Evolutionary conservation across 441 rosid genomes (phyloP).

Genomic region (Erodium chrysanthum): DNA sequence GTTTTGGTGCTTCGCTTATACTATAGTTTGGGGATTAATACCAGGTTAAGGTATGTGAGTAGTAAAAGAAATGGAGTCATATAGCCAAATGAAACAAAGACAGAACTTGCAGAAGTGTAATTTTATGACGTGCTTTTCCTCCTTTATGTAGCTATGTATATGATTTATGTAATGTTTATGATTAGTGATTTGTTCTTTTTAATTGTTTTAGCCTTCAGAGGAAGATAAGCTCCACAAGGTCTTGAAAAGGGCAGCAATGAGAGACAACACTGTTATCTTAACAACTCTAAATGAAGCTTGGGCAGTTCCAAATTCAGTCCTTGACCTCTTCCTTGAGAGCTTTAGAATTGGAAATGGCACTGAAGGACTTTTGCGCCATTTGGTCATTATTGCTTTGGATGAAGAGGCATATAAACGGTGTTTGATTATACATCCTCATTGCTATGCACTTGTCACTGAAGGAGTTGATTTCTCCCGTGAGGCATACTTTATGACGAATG

Average conservation of each 20-base stretch:
- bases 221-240: constrained; percentile 24
- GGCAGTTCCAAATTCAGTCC: constrained; percentile 51
- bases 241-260: constrained; percentile 52
- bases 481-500: constrained; percentile 63
- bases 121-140: no score
- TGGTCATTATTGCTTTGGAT: constrained; percentile 67
- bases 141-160: no score
- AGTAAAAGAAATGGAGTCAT: no score
- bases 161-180: no score
- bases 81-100: no score
- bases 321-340: constrained; percentile 46
- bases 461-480: constrained; percentile 49
- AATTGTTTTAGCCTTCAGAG: no score
- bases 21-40: no score
- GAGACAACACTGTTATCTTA: constrained; percentile 52
- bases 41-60: no score
- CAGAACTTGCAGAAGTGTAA: no score
- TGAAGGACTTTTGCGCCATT: constrained; percentile 44
- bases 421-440: constrained; percentile 36
- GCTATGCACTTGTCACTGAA: constrained; percentile 49
- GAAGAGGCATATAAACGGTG: constrained; percentile 47
- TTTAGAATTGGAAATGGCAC: no score
- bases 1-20: no score
- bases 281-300: constrained; percentile 78
- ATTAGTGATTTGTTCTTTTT: no score